Conservation (phyloP, 1,139 yeast species). For the Saccharomyces hybrid region DNA sequence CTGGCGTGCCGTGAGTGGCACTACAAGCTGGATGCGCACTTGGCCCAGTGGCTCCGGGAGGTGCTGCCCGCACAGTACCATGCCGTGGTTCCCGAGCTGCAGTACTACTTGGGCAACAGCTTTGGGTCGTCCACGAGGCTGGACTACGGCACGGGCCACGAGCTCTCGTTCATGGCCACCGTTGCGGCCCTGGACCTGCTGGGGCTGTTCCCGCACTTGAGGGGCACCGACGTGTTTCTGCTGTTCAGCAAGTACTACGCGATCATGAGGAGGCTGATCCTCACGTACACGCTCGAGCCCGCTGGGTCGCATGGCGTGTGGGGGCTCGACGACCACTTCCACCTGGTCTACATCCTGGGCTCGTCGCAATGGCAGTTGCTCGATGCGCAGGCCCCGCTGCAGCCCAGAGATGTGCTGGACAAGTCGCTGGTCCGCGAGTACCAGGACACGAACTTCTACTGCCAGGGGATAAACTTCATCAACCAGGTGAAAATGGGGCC, state of each 20-base stretch:
- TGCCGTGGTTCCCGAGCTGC: slow-evolving; percentile 39
- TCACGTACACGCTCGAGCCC: slow-evolving; percentile 54
- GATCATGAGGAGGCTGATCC: slow-evolving; percentile 52
- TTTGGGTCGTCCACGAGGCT: slow-evolving; percentile 80
- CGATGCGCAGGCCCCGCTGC: slow-evolving; percentile 9
- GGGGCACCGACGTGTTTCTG: slow-evolving; percentile 40
- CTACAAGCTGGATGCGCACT: slow-evolving; percentile 34
- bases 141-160: slow-evolving; percentile 96
- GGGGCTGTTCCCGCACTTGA: slow-evolving; percentile 27
- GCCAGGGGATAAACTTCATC: slow-evolving; percentile 69
- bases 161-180: slow-evolving; percentile 71
- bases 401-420: slow-evolving; percentile 29
- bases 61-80: slow-evolving; percentile 19
- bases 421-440: slow-evolving; percentile 35
- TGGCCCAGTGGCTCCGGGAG: slow-evolving; percentile 25
- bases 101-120: slow-evolving; percentile 54
- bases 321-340: slow-evolving; percentile 97
- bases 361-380: slow-evolving; percentile 58
- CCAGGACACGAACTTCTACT: slow-evolving; percentile 52
- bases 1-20: slow-evolving; percentile 81
- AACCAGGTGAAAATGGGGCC: slow-evolving; percentile 69
- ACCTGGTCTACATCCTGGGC: slow-evolving; percentile 80
- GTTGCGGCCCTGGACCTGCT: slow-evolving; percentile 45
- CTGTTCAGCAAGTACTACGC: slow-evolving; percentile 61
- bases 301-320: slow-evolving; percentile 98